These are phyloP conservation scores for Erodium chrysanthum DNA, from an alignment of 441 rosid species.

Conservation along the genomic window DNA sequence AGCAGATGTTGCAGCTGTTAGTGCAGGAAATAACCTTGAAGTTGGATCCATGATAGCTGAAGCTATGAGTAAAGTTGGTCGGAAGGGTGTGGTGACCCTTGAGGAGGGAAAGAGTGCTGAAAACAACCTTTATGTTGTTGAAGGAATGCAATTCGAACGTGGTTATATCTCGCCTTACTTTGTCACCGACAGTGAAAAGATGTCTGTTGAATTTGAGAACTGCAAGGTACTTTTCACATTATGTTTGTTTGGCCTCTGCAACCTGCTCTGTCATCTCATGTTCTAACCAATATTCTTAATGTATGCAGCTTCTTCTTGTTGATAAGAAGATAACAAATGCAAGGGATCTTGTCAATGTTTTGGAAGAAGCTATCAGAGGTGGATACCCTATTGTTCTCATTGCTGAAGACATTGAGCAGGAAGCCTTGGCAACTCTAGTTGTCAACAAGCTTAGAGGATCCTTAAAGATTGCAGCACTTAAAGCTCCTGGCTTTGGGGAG, in stretches of 20 bases:
- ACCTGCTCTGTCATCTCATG: background rate
- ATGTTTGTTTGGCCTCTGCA: background rate
- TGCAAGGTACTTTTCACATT: slow-evolving; percentile 53
- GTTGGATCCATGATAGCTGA: slow-evolving; percentile 94
- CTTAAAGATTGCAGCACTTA: slow-evolving; percentile 90
- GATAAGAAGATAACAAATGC: slow-evolving; percentile 94
- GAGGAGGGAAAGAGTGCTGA: slow-evolving; percentile 97
- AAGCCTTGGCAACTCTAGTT: slow-evolving; percentile 93
- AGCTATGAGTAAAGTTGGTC: slow-evolving; percentile 94
- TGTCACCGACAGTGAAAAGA: slow-evolving; percentile 88
- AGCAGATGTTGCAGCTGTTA: slow-evolving; percentile 94
- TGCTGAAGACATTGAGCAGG: slow-evolving; percentile 97
- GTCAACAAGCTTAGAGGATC: slow-evolving; percentile 94
- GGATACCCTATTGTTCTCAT: slow-evolving; percentile 60
- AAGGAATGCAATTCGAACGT: slow-evolving; percentile 98
- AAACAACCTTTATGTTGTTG: slow-evolving; percentile 84
- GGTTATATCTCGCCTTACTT: slow-evolving; percentile 95
- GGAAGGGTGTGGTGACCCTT: slow-evolving; percentile 94
- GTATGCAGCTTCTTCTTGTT: slow-evolving; percentile 79
- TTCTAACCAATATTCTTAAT: slow-evolving; percentile 5
- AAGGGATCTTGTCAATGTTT: slow-evolving; percentile 66
- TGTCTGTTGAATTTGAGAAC: slow-evolving; percentile 85
- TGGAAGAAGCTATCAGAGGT: slow-evolving; percentile 82
- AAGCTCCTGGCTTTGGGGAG: slow-evolving; percentile 97
- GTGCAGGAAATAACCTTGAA: slow-evolving; percentile 93